Percentiles rank a stretch among this genome's conserved stretches.
Evolutionary conservation across 2,329 filamentous ascomycete genomes (phyloP).

Genomic region (Hypoxylon sp.): DNA sequence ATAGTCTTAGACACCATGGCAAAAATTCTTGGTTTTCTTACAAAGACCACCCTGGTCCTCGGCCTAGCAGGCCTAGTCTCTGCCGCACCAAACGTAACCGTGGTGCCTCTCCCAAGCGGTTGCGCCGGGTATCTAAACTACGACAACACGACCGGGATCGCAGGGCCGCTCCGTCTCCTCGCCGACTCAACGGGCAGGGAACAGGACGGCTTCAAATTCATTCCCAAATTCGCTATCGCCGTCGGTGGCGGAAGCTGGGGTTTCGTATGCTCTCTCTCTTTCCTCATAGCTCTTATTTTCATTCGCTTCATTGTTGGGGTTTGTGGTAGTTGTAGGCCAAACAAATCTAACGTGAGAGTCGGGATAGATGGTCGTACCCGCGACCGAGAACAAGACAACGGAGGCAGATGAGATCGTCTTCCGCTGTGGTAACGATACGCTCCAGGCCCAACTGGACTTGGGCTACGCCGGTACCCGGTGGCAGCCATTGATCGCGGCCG

Average conservation of each 20-base stretch:
- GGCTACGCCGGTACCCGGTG: slow-evolving; percentile 36
- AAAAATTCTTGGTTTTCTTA: not conserved
- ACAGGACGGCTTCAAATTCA: slow-evolving; percentile 38
- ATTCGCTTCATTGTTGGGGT: not conserved
- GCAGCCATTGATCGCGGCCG: slow-evolving; percentile 45
- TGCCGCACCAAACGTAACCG: slow-evolving; percentile 38
- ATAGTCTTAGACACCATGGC: not conserved
- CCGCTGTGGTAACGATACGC: slow-evolving; percentile 36
- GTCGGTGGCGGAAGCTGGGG: slow-evolving; percentile 45
- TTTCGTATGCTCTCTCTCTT: slow-evolving; percentile 39
- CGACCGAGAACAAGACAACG: slow-evolving; percentile 22
- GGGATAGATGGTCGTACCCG: slow-evolving; percentile 42
- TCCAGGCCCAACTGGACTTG: slow-evolving; percentile 42
- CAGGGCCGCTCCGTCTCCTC: slow-evolving; percentile 26
- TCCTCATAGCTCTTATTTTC: not conserved
- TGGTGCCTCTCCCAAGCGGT: slow-evolving; percentile 31
- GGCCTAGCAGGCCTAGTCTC: not conserved
- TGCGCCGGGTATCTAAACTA: slow-evolving; percentile 41
- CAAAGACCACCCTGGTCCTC: not conserved
- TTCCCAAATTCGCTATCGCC: slow-evolving; percentile 42
- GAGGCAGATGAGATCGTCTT: slow-evolving; percentile 21
- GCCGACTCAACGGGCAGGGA: slow-evolving; percentile 39
- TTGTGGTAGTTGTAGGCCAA: not conserved
- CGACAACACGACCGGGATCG: slow-evolving; percentile 37
- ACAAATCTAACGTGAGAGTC: not conserved